A percentile compares a stretch with the other conserved stretches of the same genome.
Conservation (phyloP, 257 asterid species). For the Hygrophila difformis region DNA sequence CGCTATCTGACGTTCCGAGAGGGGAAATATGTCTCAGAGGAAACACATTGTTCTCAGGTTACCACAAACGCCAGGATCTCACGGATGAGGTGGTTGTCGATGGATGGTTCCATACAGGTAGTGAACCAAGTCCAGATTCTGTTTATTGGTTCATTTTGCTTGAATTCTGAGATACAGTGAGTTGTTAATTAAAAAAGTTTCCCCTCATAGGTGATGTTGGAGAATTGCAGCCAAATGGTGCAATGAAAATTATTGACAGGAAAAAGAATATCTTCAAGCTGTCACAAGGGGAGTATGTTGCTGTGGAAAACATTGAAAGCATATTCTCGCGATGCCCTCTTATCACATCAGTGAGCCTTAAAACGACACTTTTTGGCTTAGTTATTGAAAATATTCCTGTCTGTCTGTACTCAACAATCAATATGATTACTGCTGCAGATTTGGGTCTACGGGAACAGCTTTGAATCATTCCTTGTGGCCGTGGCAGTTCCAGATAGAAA, state of each 20-base stretch:
- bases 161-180: no score
- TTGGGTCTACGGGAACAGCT: slow-evolving; percentile 91
- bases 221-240: slow-evolving; percentile 77
- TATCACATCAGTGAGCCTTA: slow-evolving; percentile 52
- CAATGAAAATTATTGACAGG: slow-evolving; percentile 84
- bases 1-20: slow-evolving; percentile 57
- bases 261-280: slow-evolving; percentile 92
- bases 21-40: slow-evolving; percentile 91
- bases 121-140: background rate
- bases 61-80: slow-evolving; percentile 82
- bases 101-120: slow-evolving; percentile 98
- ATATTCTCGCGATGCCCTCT: slow-evolving; percentile 70
- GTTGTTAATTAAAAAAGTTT: background rate
- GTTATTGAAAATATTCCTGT: no score
- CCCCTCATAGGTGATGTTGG: slow-evolving; percentile 71
- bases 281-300: slow-evolving; percentile 95
- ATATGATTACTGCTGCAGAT: slow-evolving; percentile 42
- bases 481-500: slow-evolving; percentile 81
- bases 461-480: slow-evolving; percentile 83
- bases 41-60: slow-evolving; percentile 71
- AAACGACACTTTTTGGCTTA: background rate
- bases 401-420: background rate
- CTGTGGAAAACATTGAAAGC: slow-evolving; percentile 76
- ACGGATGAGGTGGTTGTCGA: slow-evolving; percentile 52
- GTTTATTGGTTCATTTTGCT: no score